Evolutionary conservation across 371 early-diverging fungal species (phyloP).

Genomic region (Paraphysoderma sedebokerense): DNA sequence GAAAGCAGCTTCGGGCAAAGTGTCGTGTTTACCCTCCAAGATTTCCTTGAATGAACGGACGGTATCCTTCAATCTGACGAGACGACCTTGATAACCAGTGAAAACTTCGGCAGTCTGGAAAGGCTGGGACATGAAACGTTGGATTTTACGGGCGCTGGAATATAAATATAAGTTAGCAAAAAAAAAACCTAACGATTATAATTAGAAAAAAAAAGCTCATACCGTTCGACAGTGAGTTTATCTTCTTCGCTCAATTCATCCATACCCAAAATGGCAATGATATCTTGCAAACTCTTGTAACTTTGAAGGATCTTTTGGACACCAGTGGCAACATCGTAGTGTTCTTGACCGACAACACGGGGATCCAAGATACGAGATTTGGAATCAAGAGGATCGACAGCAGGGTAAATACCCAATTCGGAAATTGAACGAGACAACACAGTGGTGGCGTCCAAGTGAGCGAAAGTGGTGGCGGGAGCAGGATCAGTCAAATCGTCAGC

Average conservation of each 20-base stretch:
- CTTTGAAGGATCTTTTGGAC: conserved; percentile 90
- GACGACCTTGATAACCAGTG: conserved; percentile 94
- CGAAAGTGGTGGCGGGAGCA: conserved; percentile 96
- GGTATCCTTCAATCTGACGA: conserved; percentile 83
- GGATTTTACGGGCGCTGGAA: conserved; percentile 84
- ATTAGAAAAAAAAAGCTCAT: conserved; percentile 5
- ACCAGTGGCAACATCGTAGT: conserved; percentile 86
- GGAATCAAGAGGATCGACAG: conserved; percentile 97
- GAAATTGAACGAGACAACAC: conserved; percentile 95
- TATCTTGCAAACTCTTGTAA: conserved; percentile 96
- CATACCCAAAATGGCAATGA: conserved; percentile 94
- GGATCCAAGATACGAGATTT: conserved; percentile 95
- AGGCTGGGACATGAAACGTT: conserved; percentile 96
- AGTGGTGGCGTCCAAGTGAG: conserved; percentile 97
- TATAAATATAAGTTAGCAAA: too few species aligned
- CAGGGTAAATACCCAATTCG: conserved; percentile 97
- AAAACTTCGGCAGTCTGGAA: conserved; percentile 93
- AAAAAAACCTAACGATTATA: neutral
- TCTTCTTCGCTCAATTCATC: conserved; percentile 97
- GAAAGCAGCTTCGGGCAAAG: conserved; percentile 90
- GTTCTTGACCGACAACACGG: conserved; percentile 88
- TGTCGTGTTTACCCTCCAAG: conserved; percentile 89
- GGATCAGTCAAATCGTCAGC: conserved; percentile 99
- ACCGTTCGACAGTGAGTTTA: conserved; percentile 93
- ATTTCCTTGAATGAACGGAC: conserved; percentile 94